Evolutionary conservation across 2,329 filamentous ascomycete species (phyloP), one percentile per base, ranked within the genome.

Genomic region (Clonostachys byssicola): DNA sequence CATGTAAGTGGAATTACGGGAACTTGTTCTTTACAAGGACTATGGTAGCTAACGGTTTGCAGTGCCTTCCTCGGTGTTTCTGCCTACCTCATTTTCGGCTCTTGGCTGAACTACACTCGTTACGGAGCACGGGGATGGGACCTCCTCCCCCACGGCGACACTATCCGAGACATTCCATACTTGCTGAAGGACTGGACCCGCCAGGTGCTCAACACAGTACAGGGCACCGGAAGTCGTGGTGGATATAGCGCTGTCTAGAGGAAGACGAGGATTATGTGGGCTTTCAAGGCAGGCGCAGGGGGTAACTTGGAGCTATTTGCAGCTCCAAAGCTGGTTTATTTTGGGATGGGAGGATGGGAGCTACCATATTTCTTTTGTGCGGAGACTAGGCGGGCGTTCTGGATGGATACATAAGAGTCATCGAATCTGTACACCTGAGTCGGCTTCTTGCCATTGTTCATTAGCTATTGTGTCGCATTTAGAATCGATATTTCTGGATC

Each of bases 101-200:
- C 92, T 17, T 99, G 94, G 94, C 84, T 97, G 65, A 97, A 97
- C 75, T 97, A 97, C 78, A 96, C 91, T 73, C 88, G 92, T 52
- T 96, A 96, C 67, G 92, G 92, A 43, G 92, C 92, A 45, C 81
- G 92, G 41, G 94, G 94, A 48, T 97, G 92, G 92, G 94, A 97
- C 60, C 78, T 96, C 16, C 75, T 97, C 16, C 94, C 94, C 13
- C 92, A 97, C 63, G 88, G 88, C 54, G 94, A 99, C 66, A 88
- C 89, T 1, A 87, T 97, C 57, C 85, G 92, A 53, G 94, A 99
- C 61, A 71, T 96, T 17, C 94, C 94, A 4, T 97, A 96, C 63
- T 78, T 97, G 46, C 69, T 96, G 53, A 92, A 92, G 68, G 94
- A 99, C 66, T 95, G 89, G 82, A 77, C 81, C 14, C 80, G 90